Evolutionary conservation across 2,329 filamentous ascomycete species (phyloP), one percentile per base, ranked within the genome.

Genomic region (Endoconidiophora laricicola): DNA sequence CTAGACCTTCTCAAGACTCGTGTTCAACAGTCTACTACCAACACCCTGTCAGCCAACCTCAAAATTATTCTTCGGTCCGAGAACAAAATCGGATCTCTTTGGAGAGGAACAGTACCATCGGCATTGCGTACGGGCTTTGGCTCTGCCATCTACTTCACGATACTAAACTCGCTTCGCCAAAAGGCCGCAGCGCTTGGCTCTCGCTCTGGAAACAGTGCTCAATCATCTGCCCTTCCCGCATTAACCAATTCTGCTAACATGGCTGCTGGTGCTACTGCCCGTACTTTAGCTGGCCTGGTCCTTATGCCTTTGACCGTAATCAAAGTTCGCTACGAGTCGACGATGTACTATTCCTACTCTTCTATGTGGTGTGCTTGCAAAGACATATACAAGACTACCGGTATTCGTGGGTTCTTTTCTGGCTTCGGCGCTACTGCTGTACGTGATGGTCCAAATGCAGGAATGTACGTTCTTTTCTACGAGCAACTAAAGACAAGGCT

Each of bases 261-360:
- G 18, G 68, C 83, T 10, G 87, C 90, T 0, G 91, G 91, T 7
- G 87, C 88, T 5, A 71, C 79, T 16, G 88, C 91, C 22, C 76
- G 91, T 48, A 87, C 86, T 1, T 80, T 83, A 48, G 90, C 90
- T 0, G 91, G 91, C 37, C 84, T 95, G 60, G 68, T 93, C 43
- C 78, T 96, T 66, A 96, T 95, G 85, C 91, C 91, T 1, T 77
- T 96, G 54, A 98, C 91, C 1, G 82, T 98, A 42, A 81, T 98
- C 60, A 98, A 98, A 62, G 91, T 96, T 41, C 84, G 91, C 42
- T 96, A 94, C 61, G 91, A 98, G 64, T 90, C 83, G 23, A 87
- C 75, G 54, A 69, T 90, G 41, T 98, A 95, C 67, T 69, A 77
- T 2, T 67, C 75, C 9, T 96, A 96, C 66, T 73, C 74, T 22